Evolutionary conservation across 441 rosid genomes (phyloP).

Genomic region (Euphorbia corollata): DNA sequence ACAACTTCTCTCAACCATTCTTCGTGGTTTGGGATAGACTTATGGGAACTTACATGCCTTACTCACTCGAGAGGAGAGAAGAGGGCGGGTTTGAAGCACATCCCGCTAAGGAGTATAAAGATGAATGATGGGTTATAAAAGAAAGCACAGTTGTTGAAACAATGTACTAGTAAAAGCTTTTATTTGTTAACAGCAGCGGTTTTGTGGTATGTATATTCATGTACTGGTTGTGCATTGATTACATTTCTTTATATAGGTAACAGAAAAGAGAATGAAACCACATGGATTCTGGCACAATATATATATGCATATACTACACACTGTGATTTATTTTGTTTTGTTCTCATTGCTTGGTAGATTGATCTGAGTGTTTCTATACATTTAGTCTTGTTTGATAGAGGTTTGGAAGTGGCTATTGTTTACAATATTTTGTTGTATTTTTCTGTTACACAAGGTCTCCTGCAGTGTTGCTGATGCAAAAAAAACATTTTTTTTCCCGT

Average conservation of each 20-base stretch:
- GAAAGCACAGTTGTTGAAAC: constrained; percentile 7
- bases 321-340: not conserved
- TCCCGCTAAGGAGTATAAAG: constrained; percentile 53
- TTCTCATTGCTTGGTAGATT: no score
- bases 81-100: constrained; percentile 70
- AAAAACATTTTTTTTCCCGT: no score
- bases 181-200: constrained; percentile 10
- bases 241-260: constrained; percentile 14
- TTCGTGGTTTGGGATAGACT: constrained; percentile 85
- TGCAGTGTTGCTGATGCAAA: no score
- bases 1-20: constrained; percentile 94
- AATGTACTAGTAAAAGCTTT: constrained; percentile 20
- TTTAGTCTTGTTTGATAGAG: no score
- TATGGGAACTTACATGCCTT: constrained; percentile 88
- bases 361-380: no score
- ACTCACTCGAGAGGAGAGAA: constrained; percentile 61
- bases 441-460: no score
- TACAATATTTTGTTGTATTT: no score
- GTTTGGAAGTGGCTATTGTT: no score
- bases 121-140: constrained; percentile 17
- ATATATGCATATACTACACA: not conserved
- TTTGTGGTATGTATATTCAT: constrained; percentile 28
- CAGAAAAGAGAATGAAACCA: not conserved
- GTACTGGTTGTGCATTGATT: constrained; percentile 24
- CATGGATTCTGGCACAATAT: not conserved